These are phyloP conservation scores for Neonectria neomacrospora DNA, from an alignment of 2,329 filamentous ascomycete genomes.

Conservation along the genomic window DNA sequence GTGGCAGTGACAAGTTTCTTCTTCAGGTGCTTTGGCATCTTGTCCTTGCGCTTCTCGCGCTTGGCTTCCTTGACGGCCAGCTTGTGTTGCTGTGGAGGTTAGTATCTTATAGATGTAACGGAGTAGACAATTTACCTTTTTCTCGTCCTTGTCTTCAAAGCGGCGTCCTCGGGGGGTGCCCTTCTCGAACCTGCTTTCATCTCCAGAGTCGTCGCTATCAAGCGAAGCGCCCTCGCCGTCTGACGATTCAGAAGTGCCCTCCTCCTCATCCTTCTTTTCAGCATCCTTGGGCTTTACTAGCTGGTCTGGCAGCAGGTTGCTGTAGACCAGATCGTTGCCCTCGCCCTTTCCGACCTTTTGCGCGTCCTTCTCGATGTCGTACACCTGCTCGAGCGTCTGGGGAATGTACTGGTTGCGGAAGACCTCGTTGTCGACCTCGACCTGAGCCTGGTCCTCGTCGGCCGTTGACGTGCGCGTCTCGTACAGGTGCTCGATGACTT, in stretches of 20 bases:
- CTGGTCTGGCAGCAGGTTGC: slow-evolving; percentile 81
- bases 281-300: slow-evolving; percentile 56
- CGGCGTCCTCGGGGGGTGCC: slow-evolving; percentile 80
- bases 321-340: slow-evolving; percentile 84
- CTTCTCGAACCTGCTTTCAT: slow-evolving; percentile 70
- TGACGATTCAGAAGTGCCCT: slow-evolving; percentile 52
- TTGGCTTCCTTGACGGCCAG: slow-evolving; percentile 94
- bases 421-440: slow-evolving; percentile 87
- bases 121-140: slow-evolving; percentile 66
- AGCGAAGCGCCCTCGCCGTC: slow-evolving; percentile 63
- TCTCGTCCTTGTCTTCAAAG: slow-evolving; percentile 91
- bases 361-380: slow-evolving; percentile 92
- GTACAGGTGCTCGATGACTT: slow-evolving; percentile 75
- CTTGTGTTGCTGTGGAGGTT: slow-evolving; percentile 72
- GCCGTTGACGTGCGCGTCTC: slow-evolving; percentile 62
- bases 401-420: slow-evolving; percentile 98
- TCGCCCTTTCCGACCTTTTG: slow-evolving; percentile 79
- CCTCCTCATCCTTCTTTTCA: slow-evolving; percentile 51
- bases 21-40: slow-evolving; percentile 97
- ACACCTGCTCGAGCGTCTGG: slow-evolving; percentile 94
- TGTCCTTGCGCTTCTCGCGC: slow-evolving; percentile 89
- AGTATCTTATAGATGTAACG: slow-evolving; percentile 24
- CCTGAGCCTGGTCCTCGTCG: slow-evolving; percentile 64
- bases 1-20: slow-evolving; percentile 80
- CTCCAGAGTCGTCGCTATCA: slow-evolving; percentile 55